These are phyloP conservation scores for Lachnellula arida DNA, from an alignment of 2,329 filamentous ascomycete species.

Conservation along the genomic window DNA sequence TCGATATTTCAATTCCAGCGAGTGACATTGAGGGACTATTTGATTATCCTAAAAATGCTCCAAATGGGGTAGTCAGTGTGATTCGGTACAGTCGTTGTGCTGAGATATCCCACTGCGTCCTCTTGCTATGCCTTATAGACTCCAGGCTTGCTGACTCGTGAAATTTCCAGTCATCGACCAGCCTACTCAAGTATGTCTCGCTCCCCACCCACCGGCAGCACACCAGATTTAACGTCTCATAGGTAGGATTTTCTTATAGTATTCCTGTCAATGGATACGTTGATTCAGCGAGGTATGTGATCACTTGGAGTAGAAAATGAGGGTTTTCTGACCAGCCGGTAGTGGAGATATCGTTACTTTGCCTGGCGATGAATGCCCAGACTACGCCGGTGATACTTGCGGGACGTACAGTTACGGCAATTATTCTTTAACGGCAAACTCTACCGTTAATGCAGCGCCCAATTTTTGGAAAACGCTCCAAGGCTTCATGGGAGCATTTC, in stretches of 20 bases:
- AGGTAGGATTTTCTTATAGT: conserved; percentile 36
- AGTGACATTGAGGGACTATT: too few relatives aligned
- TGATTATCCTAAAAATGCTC: too few relatives aligned
- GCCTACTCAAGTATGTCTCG: conserved; percentile 20
- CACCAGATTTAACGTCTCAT: not conserved
- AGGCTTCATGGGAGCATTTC: conserved; percentile 59
- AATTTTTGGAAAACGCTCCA: conserved; percentile 58
- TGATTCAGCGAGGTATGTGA: conserved; percentile 10
- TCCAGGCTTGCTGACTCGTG: too few relatives aligned
- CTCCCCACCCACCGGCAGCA: not conserved
- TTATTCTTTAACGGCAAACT: conserved; percentile 46
- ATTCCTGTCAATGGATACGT: conserved; percentile 26
- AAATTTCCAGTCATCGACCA: conserved; percentile 22
- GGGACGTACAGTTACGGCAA: conserved; percentile 53
- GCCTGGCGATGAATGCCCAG: conserved; percentile 44
- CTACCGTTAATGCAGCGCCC: conserved; percentile 48
- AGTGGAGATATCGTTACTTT: conserved; percentile 37
- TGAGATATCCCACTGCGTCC: too few relatives aligned
- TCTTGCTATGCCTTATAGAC: too few relatives aligned
- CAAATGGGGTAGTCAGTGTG: too few relatives aligned
- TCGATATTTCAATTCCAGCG: too few relatives aligned
- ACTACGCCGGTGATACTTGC: conserved; percentile 44
- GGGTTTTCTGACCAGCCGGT: conserved; percentile 1
- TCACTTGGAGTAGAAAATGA: not conserved
- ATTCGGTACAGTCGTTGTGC: too few relatives aligned